phyloP scores from a whole-genome alignment of 768 basidiomycete species.

The Xerocomellus dryophilus region DNA sequence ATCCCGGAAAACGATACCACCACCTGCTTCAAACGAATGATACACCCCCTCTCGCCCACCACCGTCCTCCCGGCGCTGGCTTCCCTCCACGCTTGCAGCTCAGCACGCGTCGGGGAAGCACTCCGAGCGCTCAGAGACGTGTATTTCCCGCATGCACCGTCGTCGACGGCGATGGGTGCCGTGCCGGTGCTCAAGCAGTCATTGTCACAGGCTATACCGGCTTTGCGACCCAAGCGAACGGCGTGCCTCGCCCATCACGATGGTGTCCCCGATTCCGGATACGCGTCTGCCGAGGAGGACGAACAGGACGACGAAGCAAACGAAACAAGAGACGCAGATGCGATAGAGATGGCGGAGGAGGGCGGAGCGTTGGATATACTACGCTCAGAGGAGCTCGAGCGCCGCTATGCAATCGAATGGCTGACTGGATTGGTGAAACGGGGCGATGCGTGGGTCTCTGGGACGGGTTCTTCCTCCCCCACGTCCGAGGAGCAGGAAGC shows the following conservation, averaged over 20 bases:
- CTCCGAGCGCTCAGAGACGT: constrained; percentile 46
- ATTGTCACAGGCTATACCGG: constrained; percentile 11
- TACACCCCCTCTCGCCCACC: constrained; percentile 38
- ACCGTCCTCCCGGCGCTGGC: constrained; percentile 57
- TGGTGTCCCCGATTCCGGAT: constrained; percentile 68
- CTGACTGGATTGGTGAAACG: constrained; percentile 65
- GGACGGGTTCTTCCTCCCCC: constrained; percentile 13
- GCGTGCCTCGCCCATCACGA: constrained; percentile 35
- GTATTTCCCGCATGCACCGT: constrained; percentile 45
- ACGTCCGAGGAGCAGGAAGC: constrained; percentile 37
- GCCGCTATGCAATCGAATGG: constrained; percentile 69
- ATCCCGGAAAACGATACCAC: constrained; percentile 8
- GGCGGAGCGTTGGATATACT: constrained; percentile 42
- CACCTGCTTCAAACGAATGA: constrained; percentile 10
- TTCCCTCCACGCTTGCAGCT: constrained; percentile 36
- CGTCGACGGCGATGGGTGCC: not conserved
- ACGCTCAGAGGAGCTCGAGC: constrained; percentile 64
- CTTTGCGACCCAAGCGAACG: constrained; percentile 27
- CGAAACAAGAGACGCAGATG: constrained; percentile 16
- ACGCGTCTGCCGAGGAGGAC: constrained; percentile 70
- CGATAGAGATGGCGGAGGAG: not conserved
- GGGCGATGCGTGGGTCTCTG: constrained; percentile 48
- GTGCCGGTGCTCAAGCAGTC: constrained; percentile 20
- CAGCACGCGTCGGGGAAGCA: constrained; percentile 38
- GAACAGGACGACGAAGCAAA: constrained; percentile 34